Conservation (phyloP, 345 rosid genomes). For the Erodium maritimum region DNA sequence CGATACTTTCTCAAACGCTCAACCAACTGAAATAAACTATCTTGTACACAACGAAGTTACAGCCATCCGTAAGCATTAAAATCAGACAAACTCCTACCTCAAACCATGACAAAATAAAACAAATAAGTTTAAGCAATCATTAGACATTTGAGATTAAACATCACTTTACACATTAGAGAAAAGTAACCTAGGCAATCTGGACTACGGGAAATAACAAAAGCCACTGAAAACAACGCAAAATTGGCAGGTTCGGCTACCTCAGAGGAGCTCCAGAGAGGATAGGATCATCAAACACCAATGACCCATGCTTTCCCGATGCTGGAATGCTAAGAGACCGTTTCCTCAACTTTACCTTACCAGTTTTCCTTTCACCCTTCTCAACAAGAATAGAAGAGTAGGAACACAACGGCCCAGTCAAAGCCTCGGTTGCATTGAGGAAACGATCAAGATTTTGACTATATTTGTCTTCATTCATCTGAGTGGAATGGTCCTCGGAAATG, state of each 20-base stretch:
- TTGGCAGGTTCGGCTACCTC: background rate
- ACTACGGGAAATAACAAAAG: no score
- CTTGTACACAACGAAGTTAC: no score
- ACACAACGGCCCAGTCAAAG: constrained; percentile 34
- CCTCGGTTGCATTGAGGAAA: constrained; percentile 31
- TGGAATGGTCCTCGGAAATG: constrained; percentile 1
- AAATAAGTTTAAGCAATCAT: no score
- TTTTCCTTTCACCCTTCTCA: constrained; percentile 29
- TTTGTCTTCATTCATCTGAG: background rate
- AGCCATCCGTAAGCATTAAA: no score
- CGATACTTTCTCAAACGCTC: no score
- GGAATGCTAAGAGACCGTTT: constrained; percentile 84
- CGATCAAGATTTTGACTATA: background rate
- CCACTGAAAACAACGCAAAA: background rate
- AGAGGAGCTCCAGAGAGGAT: background rate
- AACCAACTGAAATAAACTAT: no score
- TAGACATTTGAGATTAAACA: background rate
- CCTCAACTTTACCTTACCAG: constrained; percentile 33
- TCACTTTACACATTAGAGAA: background rate
- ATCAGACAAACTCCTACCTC: no score
- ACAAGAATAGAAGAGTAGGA: constrained; percentile 24
- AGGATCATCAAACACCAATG: constrained; percentile 11
- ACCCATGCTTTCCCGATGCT: constrained; percentile 41
- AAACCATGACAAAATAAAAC: no score
- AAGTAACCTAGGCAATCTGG: background rate